A percentile compares a stretch with the other conserved stretches of the same genome.
Conservation (phyloP, 1,139 yeast genomes). For the Scheffersomyces parashehatae region DNA sequence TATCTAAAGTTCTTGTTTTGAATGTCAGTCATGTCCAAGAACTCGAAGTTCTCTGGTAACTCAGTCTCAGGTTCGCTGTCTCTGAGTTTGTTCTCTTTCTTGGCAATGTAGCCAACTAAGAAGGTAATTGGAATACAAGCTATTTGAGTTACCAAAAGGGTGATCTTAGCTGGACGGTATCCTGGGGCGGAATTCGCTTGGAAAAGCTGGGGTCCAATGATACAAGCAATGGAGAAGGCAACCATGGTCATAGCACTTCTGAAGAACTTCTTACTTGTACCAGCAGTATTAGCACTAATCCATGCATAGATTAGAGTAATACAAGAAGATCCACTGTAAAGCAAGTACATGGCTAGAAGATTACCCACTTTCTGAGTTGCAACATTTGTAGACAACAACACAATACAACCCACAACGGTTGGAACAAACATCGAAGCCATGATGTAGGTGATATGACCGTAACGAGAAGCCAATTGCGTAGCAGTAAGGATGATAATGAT, state of each 20-base stretch:
- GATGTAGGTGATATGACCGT: conserved; percentile 27
- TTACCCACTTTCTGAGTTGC: conserved; percentile 28
- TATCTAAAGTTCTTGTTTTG: conserved; percentile 20
- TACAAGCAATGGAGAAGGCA: conserved; percentile 35
- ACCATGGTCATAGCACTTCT: conserved; percentile 23
- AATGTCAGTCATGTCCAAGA: conserved; percentile 22
- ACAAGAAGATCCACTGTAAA: conserved; percentile 23
- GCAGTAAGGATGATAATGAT: conserved; percentile 33
- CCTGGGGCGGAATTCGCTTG: conserved; percentile 26
- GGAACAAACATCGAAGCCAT: conserved; percentile 34
- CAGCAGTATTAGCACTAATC: conserved; percentile 18
- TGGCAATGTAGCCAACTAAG: conserved; percentile 25
- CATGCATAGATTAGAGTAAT: conserved; percentile 19
- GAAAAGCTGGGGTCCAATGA: conserved; percentile 44
- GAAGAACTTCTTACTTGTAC: conserved; percentile 16
- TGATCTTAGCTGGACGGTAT: conserved; percentile 39
- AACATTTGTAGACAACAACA: conserved; percentile 23
- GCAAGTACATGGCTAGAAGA: conserved; percentile 36
- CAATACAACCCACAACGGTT: conserved; percentile 38
- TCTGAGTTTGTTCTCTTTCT: conserved; percentile 26
- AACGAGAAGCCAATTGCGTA: conserved; percentile 30
- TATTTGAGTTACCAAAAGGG: conserved; percentile 31
- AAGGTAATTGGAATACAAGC: conserved; percentile 33
- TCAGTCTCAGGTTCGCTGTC: conserved; percentile 16
- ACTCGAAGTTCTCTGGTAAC: conserved; percentile 25